Evolutionary conservation across 495 filamentous ascomycete genomes (phyloP), one percentile per base, ranked within the genome.

Genomic region (Poronia punctata): DNA sequence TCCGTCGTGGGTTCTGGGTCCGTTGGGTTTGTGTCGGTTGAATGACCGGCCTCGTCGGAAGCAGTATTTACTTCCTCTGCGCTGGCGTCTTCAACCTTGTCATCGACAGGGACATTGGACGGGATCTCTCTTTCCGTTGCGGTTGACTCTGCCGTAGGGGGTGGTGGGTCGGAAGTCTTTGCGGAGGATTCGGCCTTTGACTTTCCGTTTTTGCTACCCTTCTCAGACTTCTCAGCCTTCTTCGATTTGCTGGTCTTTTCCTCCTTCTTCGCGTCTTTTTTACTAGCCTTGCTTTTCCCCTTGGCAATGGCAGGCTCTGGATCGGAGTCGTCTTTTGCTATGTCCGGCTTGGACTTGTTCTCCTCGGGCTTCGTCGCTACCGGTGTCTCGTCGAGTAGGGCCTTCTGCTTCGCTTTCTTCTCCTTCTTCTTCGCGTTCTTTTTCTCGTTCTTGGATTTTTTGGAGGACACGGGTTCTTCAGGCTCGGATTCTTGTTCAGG

Each of bases 201-300:
- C 33, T 59, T 58, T 38, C 54, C 52, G 28, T 46, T 52, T 46
- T 61, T 56, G 31, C 35, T 43, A 5, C 24, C 49, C 49, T 67
- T 58, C 25, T 48, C 44, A n/a, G 48, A 14, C 35, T 61, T 57
- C 24, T 50, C 50, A 16, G 39, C 33, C 19, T 18, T 12, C 19
- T 38, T 41, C 30, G 49, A 14, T 28, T 23, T 2, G 21, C 38
- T 1, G 16, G 11, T 48, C n/a, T 52, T 47, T 22, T 29, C 29
- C 20, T 31, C 55, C 54, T 48, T 53, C 31, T 50, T 52, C 3
- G 25, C 14, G n/a, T n/a, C n/a, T n/a, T n/a, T n/a, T n/a, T n/a
- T n/a, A n/a, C n/a, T n/a, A n/a, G n/a, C n/a, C n/a, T n/a, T n/a
- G n/a, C n/a, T n/a, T n/a, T n/a, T n/a, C n/a, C n/a, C n/a, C n/a